phyloP scores from a whole-genome alignment of 2,329 filamentous ascomycete genomes.

The Nothopassalora personata region DNA sequence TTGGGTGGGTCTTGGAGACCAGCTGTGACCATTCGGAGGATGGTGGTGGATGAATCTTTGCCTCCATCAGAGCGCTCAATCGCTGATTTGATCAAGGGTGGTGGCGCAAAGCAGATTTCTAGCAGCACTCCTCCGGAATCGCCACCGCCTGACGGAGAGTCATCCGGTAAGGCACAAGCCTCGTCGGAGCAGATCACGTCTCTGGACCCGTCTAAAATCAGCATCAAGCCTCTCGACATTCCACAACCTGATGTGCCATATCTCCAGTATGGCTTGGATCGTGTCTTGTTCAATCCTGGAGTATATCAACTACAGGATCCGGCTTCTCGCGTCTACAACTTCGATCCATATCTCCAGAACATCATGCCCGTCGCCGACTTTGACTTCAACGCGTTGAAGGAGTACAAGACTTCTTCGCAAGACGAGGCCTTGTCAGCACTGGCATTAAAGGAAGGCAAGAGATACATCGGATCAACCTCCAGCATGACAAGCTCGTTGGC shows the following conservation, averaged over 20 bases:
- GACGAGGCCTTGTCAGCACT: constrained; percentile 67
- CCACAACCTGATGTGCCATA: constrained; percentile 53
- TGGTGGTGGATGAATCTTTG: background rate
- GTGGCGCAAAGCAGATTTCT: background rate
- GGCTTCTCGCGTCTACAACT: constrained; percentile 85
- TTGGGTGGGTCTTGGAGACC: too few species aligned
- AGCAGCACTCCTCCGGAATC: background rate
- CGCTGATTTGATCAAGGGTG: background rate
- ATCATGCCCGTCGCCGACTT: constrained; percentile 95
- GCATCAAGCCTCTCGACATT: constrained; percentile 37
- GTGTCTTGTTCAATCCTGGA: constrained; percentile 92
- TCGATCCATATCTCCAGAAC: constrained; percentile 85
- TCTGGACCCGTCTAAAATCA: constrained; percentile 23
- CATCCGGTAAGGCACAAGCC: background rate
- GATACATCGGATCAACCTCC: constrained; percentile 90
- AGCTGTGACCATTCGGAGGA: background rate
- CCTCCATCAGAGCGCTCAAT: background rate
- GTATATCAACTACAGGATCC: constrained; percentile 89
- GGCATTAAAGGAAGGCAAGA: constrained; percentile 61
- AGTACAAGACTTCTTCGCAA: constrained; percentile 87
- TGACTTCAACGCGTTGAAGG: constrained; percentile 78
- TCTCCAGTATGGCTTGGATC: constrained; percentile 70
- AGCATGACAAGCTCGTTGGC: constrained; percentile 85
- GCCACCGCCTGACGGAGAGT: background rate
- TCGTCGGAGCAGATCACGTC: constrained; percentile 8